phyloP scores from a whole-genome alignment of 495 filamentous ascomycete genomes.

The Hyphodiscus hymeniophilus region DNA sequence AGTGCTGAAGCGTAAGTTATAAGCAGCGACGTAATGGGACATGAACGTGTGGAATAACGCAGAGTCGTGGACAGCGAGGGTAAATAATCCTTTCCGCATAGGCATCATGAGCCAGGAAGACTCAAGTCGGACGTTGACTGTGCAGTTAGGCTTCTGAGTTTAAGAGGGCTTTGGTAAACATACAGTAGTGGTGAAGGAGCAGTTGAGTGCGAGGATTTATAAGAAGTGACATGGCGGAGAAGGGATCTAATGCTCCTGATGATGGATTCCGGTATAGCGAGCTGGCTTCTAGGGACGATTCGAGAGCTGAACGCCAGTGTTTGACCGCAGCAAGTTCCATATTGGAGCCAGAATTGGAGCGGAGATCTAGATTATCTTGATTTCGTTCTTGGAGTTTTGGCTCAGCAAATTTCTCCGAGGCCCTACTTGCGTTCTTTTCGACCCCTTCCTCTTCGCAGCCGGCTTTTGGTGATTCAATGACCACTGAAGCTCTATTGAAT shows the following conservation, averaged over 20 bases:
- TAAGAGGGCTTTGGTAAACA: neutral
- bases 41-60: conserved; percentile 12
- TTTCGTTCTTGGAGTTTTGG: too few species aligned
- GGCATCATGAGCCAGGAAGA: conserved; percentile 16
- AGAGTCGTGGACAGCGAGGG: conserved; percentile 4
- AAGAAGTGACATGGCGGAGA: conserved; percentile 4
- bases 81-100: conserved; percentile 8
- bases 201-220: conserved; percentile 9
- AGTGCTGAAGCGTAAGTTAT: conserved; percentile 1
- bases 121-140: conserved; percentile 6
- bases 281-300: too few species aligned
- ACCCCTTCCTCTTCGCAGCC: too few species aligned
- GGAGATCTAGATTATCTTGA: too few species aligned
- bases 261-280: too few species aligned
- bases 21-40: conserved; percentile 4
- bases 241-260: conserved; percentile 3
- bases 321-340: too few species aligned
- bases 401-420: too few species aligned
- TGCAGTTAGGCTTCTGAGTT: neutral
- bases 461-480: too few species aligned
- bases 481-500: too few species aligned
- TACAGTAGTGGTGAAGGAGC: conserved; percentile 12
- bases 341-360: too few species aligned
- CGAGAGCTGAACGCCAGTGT: too few species aligned
- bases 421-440: too few species aligned